Percentiles rank a stretch among this genome's conserved stretches.
Evolutionary conservation across 2,329 filamentous ascomycete species (phyloP).

Genomic region (Aspergillus ibericus): DNA sequence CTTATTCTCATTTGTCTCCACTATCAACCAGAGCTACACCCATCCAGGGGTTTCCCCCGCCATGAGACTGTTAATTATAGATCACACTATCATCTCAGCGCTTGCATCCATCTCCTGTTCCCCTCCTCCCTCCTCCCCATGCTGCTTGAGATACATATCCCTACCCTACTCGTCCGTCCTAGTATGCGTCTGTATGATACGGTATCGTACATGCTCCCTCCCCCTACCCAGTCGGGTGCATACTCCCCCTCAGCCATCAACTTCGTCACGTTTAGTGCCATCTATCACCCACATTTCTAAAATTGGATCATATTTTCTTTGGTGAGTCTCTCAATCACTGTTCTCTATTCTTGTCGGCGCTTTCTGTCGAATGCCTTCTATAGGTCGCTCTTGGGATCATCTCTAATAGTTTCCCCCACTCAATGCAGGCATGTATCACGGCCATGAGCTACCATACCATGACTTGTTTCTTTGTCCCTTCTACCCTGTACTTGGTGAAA

Average conservation of each 20-base stretch:
- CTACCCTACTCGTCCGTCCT: background rate
- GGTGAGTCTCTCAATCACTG: background rate
- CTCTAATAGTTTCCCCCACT: background rate
- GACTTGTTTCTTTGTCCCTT: no score
- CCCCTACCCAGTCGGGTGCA: background rate
- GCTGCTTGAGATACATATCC: background rate
- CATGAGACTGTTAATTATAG: background rate
- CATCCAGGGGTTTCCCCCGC: background rate
- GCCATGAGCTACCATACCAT: no score
- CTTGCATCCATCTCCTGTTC: background rate
- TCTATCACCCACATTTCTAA: background rate
- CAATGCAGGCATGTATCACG: background rate
- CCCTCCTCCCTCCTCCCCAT: background rate
- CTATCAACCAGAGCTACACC: background rate
- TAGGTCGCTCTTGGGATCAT: background rate
- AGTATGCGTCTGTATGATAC: background rate
- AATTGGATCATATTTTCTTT: background rate
- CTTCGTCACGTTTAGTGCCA: background rate
- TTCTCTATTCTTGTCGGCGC: background rate
- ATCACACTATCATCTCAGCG: background rate
- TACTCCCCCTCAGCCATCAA: background rate
- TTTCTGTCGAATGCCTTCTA: background rate
- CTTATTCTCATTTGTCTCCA: background rate
- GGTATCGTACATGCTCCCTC: background rate
- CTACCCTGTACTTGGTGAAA: no score